A percentile compares a stretch with the other conserved stretches of the same genome.
Evolutionary conservation across 768 basidiomycete species (phyloP).

Genomic region (Pulveroboletus sp.): DNA sequence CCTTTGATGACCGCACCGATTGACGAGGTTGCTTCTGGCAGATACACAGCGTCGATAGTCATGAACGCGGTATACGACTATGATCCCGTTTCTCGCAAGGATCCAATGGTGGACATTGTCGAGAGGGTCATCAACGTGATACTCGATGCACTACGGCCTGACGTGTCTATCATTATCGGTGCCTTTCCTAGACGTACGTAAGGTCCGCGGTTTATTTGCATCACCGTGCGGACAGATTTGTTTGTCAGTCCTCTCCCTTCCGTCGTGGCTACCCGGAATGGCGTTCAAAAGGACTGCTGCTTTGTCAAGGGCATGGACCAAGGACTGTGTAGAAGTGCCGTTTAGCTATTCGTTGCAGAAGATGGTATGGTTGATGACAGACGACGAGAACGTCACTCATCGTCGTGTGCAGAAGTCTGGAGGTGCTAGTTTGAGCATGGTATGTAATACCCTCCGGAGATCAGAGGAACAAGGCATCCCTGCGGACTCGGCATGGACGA

Average conservation of each 20-base stretch:
- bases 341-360: slow-evolving; percentile 6
- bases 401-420: slow-evolving; percentile 2
- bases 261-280: slow-evolving; percentile 14
- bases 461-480: slow-evolving; percentile 1
- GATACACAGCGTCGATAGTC: slow-evolving; percentile 10
- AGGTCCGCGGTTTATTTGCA: background rate
- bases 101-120: slow-evolving; percentile 8
- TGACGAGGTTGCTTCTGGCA: background rate
- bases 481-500: slow-evolving; percentile 2
- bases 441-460: slow-evolving; percentile 3
- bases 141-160: slow-evolving; percentile 4
- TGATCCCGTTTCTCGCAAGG: slow-evolving; percentile 9
- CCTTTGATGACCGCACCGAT: background rate
- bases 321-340: slow-evolving; percentile 5
- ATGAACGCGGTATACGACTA: slow-evolving; percentile 13
- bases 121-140: slow-evolving; percentile 4
- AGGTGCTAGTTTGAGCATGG: slow-evolving; percentile 1
- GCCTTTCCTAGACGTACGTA: slow-evolving; percentile 14
- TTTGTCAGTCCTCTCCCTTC: background rate
- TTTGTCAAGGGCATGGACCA: background rate
- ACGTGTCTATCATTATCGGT: slow-evolving; percentile 6
- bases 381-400: background rate
- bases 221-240: background rate
- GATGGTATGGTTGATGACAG: background rate
- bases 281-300: slow-evolving; percentile 3